A percentile compares a stretch with the other conserved stretches of the same genome.
Evolutionary conservation across 2,329 filamentous ascomycete species (phyloP).

Genomic region (Cladosporium oxysporum): DNA sequence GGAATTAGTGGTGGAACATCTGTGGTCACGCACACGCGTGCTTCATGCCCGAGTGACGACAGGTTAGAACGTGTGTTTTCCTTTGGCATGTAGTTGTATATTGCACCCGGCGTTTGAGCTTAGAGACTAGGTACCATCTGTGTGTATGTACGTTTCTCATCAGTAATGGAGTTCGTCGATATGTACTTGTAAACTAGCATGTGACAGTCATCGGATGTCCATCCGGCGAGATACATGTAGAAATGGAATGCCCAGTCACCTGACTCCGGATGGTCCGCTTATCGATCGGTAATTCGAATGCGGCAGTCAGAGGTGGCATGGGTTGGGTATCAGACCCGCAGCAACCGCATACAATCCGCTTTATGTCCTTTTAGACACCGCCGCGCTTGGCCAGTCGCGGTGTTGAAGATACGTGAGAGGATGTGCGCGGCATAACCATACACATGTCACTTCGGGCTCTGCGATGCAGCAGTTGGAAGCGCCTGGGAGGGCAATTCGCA

Average conservation of each 20-base stretch:
- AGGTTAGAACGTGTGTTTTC: conserved; percentile 20
- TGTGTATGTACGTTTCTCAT: conserved; percentile 22
- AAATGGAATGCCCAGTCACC: background rate
- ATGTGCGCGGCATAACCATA: background rate
- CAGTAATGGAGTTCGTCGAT: background rate
- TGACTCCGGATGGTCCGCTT: background rate
- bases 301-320: background rate
- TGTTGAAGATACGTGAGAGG: background rate
- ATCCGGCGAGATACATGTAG: background rate
- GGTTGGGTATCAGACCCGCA: conserved; percentile 9
- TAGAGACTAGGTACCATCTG: conserved; percentile 19
- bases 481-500: conserved; percentile 10
- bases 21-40: conserved; percentile 16
- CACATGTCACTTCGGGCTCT: background rate
- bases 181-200: background rate
- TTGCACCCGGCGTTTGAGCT: conserved; percentile 25
- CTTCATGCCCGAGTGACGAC: conserved; percentile 2
- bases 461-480: conserved; percentile 5
- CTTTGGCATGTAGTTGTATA: conserved; percentile 30
- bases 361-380: conserved; percentile 11
- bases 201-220: background rate
- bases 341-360: conserved; percentile 13
- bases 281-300: background rate
- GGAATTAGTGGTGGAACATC: conserved; percentile 1
- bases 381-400: background rate